phyloP scores from a whole-genome alignment of 2,329 filamentous ascomycete genomes.

The Cladobotryum protrusum region DNA sequence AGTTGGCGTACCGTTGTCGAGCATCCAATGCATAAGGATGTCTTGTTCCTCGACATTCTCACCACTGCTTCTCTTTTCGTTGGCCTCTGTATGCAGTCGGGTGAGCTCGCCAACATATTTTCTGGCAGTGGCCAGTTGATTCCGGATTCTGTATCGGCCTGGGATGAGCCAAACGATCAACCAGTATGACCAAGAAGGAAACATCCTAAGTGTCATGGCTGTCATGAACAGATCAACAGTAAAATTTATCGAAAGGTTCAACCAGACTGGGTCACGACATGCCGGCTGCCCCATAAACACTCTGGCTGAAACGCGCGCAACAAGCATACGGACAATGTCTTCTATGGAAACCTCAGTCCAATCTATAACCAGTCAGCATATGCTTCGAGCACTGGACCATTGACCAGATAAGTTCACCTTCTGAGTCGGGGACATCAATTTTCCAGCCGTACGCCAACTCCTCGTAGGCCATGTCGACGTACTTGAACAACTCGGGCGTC shows the following conservation, averaged over 20 bases:
- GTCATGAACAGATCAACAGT: background rate
- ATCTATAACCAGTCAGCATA: too few species aligned
- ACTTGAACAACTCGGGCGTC: too few species aligned
- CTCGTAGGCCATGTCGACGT: too few species aligned
- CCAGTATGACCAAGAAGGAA: slow-evolving; percentile 1
- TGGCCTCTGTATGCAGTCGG: background rate
- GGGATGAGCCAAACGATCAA: slow-evolving; percentile 4
- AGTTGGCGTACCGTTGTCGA: background rate
- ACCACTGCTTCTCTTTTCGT: background rate
- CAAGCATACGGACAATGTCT: too few species aligned
- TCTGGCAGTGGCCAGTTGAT: background rate
- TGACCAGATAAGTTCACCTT: too few species aligned
- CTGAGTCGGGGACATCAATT: too few species aligned
- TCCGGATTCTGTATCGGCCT: background rate
- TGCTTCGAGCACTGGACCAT: too few species aligned
- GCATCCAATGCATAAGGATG: slow-evolving; percentile 7
- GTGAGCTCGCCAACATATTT: background rate
- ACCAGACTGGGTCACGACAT: background rate
- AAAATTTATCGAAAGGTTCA: background rate
- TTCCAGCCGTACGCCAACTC: too few species aligned
- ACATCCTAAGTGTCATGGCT: slow-evolving; percentile 7
- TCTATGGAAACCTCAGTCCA: too few species aligned
- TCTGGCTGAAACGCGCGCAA: too few species aligned
- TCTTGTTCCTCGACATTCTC: slow-evolving; percentile 4
- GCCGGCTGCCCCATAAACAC: background rate